A percentile compares a stretch with the other conserved stretches of the same genome.
These are phyloP conservation scores for Aspergillus haitiensis DNA, from an alignment of 495 filamentous ascomycete genomes.

Conservation along the genomic window DNA sequence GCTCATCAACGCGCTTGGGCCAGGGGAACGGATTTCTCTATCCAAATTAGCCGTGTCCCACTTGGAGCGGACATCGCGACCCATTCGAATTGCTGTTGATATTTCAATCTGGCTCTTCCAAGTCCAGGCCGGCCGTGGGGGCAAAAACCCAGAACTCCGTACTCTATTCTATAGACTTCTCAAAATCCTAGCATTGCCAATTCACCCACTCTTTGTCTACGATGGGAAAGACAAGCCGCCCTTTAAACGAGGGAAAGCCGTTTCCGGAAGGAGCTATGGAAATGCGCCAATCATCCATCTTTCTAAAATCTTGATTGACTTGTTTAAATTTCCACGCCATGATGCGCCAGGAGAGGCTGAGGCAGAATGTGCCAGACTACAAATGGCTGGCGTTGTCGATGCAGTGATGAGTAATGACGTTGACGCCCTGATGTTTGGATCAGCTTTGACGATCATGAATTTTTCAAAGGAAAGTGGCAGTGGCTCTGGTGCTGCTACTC, in stretches of 20 bases:
- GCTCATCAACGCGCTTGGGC: constrained; percentile 84
- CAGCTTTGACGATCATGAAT: constrained; percentile 71
- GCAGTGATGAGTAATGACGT: constrained; percentile 97
- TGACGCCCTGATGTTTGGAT: constrained; percentile 98
- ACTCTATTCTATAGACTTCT: constrained; percentile 92
- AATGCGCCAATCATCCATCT: constrained; percentile 54
- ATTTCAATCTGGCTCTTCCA: constrained; percentile 98
- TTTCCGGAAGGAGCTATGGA: constrained; percentile 40
- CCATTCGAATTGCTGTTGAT: constrained; percentile 88
- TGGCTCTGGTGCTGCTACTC: constrained; percentile 70
- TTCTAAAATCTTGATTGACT: constrained; percentile 74
- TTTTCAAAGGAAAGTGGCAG: constrained; percentile 73
- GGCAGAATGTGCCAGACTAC: constrained; percentile 89
- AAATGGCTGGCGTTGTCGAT: constrained; percentile 83
- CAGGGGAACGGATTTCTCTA: constrained; percentile 76
- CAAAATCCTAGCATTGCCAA: constrained; percentile 73
- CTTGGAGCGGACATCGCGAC: constrained; percentile 65
- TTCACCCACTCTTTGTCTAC: constrained; percentile 93
- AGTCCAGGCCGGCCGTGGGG: constrained; percentile 79
- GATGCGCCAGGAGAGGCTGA: constrained; percentile 95
- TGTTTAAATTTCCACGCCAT: constrained; percentile 84
- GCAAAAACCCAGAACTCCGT: constrained; percentile 84
- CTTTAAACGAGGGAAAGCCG: constrained; percentile 76
- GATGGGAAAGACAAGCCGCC: constrained; percentile 87
- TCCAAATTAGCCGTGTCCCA: constrained; percentile 78